A percentile compares a stretch with the other conserved stretches of the same genome.
Evolutionary conservation across 495 filamentous ascomycete species (phyloP).

Genomic region (Rostrohypoxylon terebratum): DNA sequence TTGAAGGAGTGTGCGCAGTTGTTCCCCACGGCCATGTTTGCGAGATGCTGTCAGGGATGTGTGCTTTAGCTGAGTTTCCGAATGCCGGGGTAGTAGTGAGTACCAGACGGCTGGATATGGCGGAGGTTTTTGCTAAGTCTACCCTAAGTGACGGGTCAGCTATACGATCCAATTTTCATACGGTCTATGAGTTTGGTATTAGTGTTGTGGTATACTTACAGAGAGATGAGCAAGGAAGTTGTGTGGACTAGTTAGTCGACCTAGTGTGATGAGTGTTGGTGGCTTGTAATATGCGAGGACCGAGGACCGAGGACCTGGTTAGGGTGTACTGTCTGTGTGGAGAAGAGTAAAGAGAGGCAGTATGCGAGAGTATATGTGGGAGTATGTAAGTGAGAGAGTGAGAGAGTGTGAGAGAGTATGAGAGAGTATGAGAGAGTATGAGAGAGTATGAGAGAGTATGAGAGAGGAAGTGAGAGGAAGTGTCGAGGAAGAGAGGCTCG

Average conservation of each 20-base stretch:
- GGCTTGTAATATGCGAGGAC: not conserved
- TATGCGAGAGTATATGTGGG: not conserved
- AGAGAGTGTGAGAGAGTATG: conserved; percentile 3
- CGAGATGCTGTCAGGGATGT: conserved; percentile 27
- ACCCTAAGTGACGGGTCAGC: conserved; percentile 26
- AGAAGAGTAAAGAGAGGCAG: conserved; percentile 7
- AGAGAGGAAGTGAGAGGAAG: conserved; percentile 1
- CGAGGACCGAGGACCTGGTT: not conserved
- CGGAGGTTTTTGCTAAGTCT: conserved; percentile 24
- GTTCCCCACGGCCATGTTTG: conserved; percentile 70
- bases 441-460: not conserved
- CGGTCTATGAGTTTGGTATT: not conserved
- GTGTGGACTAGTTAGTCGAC: conserved; percentile 1
- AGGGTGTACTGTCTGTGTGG: conserved; percentile 1
- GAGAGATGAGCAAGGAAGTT: conserved; percentile 8
- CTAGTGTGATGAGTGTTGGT: conserved; percentile 13
- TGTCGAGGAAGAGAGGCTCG: conserved; percentile 14
- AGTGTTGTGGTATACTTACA: conserved; percentile 22
- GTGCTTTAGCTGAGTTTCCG: conserved; percentile 18
- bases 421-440: not conserved
- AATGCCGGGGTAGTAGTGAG: conserved; percentile 7
- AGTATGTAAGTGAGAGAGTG: not conserved
- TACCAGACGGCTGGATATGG: conserved; percentile 8
- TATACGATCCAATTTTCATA: not conserved
- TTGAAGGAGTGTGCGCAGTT: conserved; percentile 77